Evolutionary conservation across 2,329 filamentous ascomycete genomes (phyloP), one percentile per base, ranked within the genome.

Genomic region (Ilyonectria sp.): DNA sequence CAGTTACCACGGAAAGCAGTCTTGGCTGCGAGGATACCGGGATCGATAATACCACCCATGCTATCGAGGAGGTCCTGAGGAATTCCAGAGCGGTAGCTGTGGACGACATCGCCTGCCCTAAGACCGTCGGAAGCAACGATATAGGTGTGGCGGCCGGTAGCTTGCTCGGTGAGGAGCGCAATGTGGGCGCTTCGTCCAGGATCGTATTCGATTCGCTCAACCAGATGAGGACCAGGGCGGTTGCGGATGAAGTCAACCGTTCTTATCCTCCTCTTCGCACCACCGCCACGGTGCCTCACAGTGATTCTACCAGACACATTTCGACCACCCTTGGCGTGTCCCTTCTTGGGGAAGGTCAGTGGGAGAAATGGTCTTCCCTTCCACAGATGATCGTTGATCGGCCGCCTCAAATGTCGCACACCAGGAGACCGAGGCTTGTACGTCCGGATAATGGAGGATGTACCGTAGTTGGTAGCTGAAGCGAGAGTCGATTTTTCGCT

Each of bases 381-480:
- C 94, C 94, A 98, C 52, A 99, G 85, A 81, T 99, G 96, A 77
- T 98, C 94, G 82, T 98, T 98, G 82, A 98, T 92, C 15, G 96
- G 94, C 49, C 96, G 90, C 80, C 92, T 93, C 72, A 99, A 86
- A 88, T 99, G 96, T 77, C 96, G 91, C 66, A 97, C 82, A 87
- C 96, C 96, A 13, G 95, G 95, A 1, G 96, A 98, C 75, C 94
- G 91, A 40, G 96, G 96, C 81, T 93, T 98, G 82, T 98, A 99
- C 60, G 93, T 96, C 75, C 94, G 91, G 80, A 98, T 80, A 50
- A 86, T 82, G 17, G 84, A 81, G 17, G 83, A 79, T 46, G 84
- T 77, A 10, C 73, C 71, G 19, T 70, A 73, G 5, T 71, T 69
- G 19, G 70, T 74, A 46, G 78, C 76, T 21, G 64, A 56, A n/a